phyloP scores from a whole-genome alignment of 345 rosid species.

The Geranium rotundifolium region DNA sequence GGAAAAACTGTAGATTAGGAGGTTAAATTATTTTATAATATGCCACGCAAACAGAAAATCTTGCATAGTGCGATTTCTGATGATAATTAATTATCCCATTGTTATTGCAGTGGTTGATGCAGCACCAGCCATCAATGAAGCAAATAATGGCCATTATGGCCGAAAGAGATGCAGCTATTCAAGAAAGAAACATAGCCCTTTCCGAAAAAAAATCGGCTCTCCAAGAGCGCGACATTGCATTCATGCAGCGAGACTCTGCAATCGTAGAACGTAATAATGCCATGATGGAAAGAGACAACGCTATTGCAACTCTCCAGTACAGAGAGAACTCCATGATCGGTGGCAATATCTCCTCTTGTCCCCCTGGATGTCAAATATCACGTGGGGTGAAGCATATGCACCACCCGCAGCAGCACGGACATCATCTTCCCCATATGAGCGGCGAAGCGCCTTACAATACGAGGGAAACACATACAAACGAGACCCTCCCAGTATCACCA shows the following conservation, averaged over 20 bases:
- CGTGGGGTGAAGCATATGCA: slow-evolving; percentile 79
- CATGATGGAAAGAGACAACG: slow-evolving; percentile 72
- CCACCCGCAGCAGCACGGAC: slow-evolving; percentile 60
- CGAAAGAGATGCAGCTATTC: slow-evolving; percentile 90
- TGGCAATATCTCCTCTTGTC: slow-evolving; percentile 48
- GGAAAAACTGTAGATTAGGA: no score
- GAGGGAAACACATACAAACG: slow-evolving; percentile 48
- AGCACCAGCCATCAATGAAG: slow-evolving; percentile 95
- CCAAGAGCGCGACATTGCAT: slow-evolving; percentile 89
- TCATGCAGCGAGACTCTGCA: slow-evolving; percentile 88
- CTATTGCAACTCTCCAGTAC: slow-evolving; percentile 75
- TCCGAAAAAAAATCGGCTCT: slow-evolving; percentile 87
- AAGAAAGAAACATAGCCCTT: slow-evolving; percentile 80
- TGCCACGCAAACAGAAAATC: no score
- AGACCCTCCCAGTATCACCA: slow-evolving; percentile 33
- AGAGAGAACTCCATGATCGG: slow-evolving; percentile 58
- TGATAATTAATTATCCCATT: slow-evolving; percentile 6
- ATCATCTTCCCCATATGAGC: slow-evolving; percentile 35
- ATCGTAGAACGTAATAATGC: slow-evolving; percentile 89
- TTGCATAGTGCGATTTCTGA: no score
- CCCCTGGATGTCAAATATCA: slow-evolving; percentile 68
- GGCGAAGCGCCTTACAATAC: slow-evolving; percentile 43
- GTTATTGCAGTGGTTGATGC: slow-evolving; percentile 75
- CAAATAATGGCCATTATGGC: slow-evolving; percentile 95
- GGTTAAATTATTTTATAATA: no score